Percentiles rank a stretch among this genome's conserved stretches.
Evolutionary conservation across 805 yeast genomes (phyloP).

Genomic region (Candida germanica): DNA sequence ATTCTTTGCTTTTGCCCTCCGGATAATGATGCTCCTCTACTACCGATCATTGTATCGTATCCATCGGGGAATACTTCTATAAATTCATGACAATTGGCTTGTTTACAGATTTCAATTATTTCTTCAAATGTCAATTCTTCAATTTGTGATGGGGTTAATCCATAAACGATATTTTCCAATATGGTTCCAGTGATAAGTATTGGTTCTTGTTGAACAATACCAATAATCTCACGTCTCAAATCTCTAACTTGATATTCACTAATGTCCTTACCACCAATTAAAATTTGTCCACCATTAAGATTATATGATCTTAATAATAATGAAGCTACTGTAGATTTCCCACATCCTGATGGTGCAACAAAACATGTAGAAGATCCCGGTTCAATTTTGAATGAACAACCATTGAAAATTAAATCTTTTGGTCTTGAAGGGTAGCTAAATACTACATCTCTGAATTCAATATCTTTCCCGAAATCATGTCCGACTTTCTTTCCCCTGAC

Average conservation of each 20-base stretch:
- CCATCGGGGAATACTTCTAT: constrained; percentile 56
- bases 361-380: constrained; percentile 39
- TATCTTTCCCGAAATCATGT: constrained; percentile 22
- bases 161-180: constrained; percentile 54
- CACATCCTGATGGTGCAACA: constrained; percentile 61
- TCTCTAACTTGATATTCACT: constrained; percentile 46
- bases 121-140: constrained; percentile 40
- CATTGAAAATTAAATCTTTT: constrained; percentile 33
- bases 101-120: constrained; percentile 40
- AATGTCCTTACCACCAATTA: constrained; percentile 52
- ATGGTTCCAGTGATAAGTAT: constrained; percentile 54
- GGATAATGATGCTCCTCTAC: constrained; percentile 56
- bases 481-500: constrained; percentile 25
- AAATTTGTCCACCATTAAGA: constrained; percentile 45
- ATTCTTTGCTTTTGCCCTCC: constrained; percentile 80
- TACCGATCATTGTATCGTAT: constrained; percentile 54
- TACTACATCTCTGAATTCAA: constrained; percentile 37
- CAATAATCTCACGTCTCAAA: constrained; percentile 47
- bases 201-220: constrained; percentile 64
- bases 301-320: constrained; percentile 52
- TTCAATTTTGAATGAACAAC: constrained; percentile 34
- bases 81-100: constrained; percentile 60
- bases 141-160: constrained; percentile 38
- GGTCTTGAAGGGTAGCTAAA: constrained; percentile 43
- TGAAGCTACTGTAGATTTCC: constrained; percentile 57